Percentiles rank a stretch among this genome's conserved stretches.
Evolutionary conservation across 495 filamentous ascomycete species (phyloP).

Genomic region (Xylaria curta): DNA sequence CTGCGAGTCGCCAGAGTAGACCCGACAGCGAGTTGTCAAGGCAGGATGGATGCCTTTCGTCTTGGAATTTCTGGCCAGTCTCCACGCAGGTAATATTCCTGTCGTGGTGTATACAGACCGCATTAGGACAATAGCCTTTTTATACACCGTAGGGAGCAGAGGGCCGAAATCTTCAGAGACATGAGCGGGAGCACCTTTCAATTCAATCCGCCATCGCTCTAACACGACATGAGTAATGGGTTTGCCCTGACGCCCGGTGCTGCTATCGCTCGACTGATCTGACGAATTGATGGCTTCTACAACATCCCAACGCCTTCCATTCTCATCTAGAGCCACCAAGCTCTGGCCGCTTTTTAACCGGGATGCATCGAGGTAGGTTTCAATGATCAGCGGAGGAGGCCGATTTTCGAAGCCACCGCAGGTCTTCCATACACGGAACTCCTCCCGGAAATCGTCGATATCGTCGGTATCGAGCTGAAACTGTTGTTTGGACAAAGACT

Average conservation of each 20-base stretch:
- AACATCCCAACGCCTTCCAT: constrained; percentile 92
- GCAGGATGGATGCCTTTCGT: constrained; percentile 68
- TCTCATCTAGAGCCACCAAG: constrained; percentile 83
- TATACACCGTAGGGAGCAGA: constrained; percentile 87
- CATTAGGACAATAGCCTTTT: constrained; percentile 93
- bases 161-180: constrained; percentile 68
- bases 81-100: constrained; percentile 86
- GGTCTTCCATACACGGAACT: constrained; percentile 77
- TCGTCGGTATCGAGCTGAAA: constrained; percentile 96
- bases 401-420: constrained; percentile 77
- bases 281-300: constrained; percentile 77
- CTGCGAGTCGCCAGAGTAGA: constrained; percentile 64
- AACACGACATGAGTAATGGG: constrained; percentile 73
- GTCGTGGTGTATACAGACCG: constrained; percentile 86
- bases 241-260: constrained; percentile 48
- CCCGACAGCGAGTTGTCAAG: constrained; percentile 79
- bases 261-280: constrained; percentile 60
- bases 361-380: constrained; percentile 84
- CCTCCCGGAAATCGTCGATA: constrained; percentile 81
- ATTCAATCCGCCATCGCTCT: constrained; percentile 87
- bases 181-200: constrained; percentile 63
- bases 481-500: constrained; percentile 51
- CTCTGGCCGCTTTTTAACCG: constrained; percentile 84
- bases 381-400: constrained; percentile 87
- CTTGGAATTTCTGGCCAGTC: constrained; percentile 73